These are phyloP conservation scores for Lomentospora prolificans DNA, from an alignment of 2,329 filamentous ascomycete species.

Conservation along the genomic window DNA sequence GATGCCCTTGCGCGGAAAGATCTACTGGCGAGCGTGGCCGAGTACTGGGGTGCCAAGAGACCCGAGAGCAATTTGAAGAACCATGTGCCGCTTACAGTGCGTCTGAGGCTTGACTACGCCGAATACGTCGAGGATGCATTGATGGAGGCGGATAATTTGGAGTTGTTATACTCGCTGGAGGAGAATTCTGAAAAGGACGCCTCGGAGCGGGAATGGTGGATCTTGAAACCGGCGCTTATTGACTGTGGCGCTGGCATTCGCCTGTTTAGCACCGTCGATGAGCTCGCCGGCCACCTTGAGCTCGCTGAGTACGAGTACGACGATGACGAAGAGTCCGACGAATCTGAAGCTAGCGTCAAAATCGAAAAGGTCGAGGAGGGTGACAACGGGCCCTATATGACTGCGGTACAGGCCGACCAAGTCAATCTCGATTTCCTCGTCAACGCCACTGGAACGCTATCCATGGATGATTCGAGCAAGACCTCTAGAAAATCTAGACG, in stretches of 20 bases:
- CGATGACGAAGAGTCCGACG: constrained; percentile 12
- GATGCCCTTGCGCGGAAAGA: constrained; percentile 28
- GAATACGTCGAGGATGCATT: constrained; percentile 28
- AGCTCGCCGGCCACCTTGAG: constrained; percentile 24
- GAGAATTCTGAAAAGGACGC: constrained; percentile 20
- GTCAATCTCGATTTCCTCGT: constrained; percentile 21
- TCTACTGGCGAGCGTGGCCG: constrained; percentile 22
- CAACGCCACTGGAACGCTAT: constrained; percentile 17
- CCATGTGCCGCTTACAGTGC: constrained; percentile 22
- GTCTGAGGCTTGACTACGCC: constrained; percentile 25
- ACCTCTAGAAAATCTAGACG: constrained; percentile 7
- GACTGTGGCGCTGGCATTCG: constrained; percentile 30
- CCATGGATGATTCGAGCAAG: constrained; percentile 5
- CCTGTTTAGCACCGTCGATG: constrained; percentile 26
- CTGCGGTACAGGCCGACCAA: constrained; percentile 17
- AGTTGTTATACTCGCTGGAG: constrained; percentile 23
- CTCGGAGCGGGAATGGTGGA: constrained; percentile 26
- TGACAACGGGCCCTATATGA: constrained; percentile 10
- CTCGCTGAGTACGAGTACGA: constrained; percentile 25
- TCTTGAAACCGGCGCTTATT: constrained; percentile 27
- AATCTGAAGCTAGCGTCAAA: not conserved
- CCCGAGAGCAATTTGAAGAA: constrained; percentile 21
- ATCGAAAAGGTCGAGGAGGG: constrained; percentile 5
- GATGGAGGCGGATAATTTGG: constrained; percentile 25
- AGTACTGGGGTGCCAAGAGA: constrained; percentile 26